Conservation (phyloP, 1,139 yeast genomes). For the Yamadazyma buinensis region DNA sequence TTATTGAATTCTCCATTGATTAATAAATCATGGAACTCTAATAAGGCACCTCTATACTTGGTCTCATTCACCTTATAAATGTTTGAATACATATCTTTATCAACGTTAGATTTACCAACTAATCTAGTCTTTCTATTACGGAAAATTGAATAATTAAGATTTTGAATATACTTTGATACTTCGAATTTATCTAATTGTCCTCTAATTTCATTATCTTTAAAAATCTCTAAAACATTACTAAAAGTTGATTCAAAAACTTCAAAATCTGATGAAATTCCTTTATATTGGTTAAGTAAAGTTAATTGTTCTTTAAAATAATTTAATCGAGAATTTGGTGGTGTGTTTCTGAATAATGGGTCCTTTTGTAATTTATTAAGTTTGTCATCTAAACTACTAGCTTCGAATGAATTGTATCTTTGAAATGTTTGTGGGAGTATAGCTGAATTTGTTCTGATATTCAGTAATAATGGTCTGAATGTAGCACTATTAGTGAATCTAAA, state of each 20-base stretch:
- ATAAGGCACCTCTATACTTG: conserved; percentile 30
- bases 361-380: conserved; percentile 15
- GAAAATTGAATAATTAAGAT: conserved; percentile 27
- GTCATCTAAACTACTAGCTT: conserved; percentile 5
- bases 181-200: conserved; percentile 21
- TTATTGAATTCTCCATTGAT: conserved; percentile 29
- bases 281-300: conserved; percentile 20
- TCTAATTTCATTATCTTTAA: conserved; percentile 29
- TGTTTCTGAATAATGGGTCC: conserved; percentile 20
- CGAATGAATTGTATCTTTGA: conserved; percentile 2
- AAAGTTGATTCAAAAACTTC: conserved; percentile 20
- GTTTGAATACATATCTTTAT: conserved; percentile 33
- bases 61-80: conserved; percentile 27
- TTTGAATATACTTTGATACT: conserved; percentile 23
- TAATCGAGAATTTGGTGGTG: conserved; percentile 11
- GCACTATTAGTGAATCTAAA: conserved; percentile 38
- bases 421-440: conserved; percentile 10
- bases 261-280: conserved; percentile 1
- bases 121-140: conserved; percentile 31
- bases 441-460: conserved; percentile 35
- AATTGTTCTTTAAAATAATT: conserved; percentile 25
- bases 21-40: conserved; percentile 30
- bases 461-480: conserved; percentile 37
- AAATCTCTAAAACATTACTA: conserved; percentile 20
- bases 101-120: conserved; percentile 32